These are phyloP conservation scores for Noccaea bulbosa DNA, from an alignment of 345 rosid genomes.

Conservation along the genomic window DNA sequence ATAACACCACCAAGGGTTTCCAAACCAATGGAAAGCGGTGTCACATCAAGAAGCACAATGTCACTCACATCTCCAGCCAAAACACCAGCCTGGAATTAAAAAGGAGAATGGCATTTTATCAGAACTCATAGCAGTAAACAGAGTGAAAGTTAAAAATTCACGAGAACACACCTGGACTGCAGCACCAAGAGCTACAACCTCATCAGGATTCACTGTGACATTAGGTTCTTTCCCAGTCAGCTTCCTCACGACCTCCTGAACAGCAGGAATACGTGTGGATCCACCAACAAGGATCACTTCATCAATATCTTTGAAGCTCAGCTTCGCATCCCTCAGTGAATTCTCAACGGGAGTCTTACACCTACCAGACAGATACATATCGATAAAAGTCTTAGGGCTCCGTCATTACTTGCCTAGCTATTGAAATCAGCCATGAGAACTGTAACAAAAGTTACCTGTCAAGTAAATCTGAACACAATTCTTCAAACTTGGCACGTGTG, in stretches of 20 bases:
- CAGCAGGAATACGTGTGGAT: conserved; percentile 97
- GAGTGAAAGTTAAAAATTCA: neutral
- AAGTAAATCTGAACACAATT: conserved; percentile 83
- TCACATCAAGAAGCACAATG: conserved; percentile 87
- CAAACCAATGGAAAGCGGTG: conserved; percentile 85
- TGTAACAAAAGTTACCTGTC: conserved; percentile 63
- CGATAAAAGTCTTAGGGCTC: neutral
- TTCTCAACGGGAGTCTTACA: conserved; percentile 86
- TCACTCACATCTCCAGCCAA: conserved; percentile 95
- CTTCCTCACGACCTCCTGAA: conserved; percentile 90
- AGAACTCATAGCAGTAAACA: neutral
- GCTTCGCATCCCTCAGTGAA: conserved; percentile 87
- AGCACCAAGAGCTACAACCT: conserved; percentile 98
- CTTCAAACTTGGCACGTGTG: conserved; percentile 93
- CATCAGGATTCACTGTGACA: conserved; percentile 96
- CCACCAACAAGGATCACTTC: conserved; percentile 99
- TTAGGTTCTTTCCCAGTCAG: conserved; percentile 93
- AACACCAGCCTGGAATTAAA: conserved; percentile 77
- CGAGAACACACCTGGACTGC: conserved; percentile 80
- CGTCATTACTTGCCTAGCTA: neutral
- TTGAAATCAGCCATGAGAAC: neutral
- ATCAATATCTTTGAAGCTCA: conserved; percentile 81
- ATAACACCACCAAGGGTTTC: conserved; percentile 98
- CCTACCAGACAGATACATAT: conserved; percentile 43
- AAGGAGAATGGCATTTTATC: neutral